phyloP scores from a whole-genome alignment of 306 rosid species.

The Gleditsia sinensis region DNA sequence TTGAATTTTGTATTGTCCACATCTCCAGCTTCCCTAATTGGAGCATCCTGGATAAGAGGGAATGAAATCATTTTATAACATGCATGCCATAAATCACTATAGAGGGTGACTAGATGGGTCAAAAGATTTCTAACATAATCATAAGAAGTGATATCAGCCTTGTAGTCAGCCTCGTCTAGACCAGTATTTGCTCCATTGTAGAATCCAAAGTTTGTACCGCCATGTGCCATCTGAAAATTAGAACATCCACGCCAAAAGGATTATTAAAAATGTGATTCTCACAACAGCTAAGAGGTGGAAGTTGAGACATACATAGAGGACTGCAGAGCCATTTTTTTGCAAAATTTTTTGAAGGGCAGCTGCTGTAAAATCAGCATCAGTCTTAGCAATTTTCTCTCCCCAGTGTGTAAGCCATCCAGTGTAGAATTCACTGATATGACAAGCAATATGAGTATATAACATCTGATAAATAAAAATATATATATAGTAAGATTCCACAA shows the following conservation, averaged over 20 bases:
- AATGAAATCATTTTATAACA: constrained; percentile 23
- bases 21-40: constrained; percentile 89
- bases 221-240: constrained; percentile 84
- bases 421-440: constrained; percentile 80
- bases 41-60: constrained; percentile 77
- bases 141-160: constrained; percentile 90
- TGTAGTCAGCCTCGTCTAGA: constrained; percentile 60
- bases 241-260: constrained; percentile 32
- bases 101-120: constrained; percentile 16
- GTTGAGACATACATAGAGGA: constrained; percentile 69
- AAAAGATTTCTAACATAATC: constrained; percentile 72
- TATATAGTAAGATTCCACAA: constrained; percentile 31
- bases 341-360: constrained; percentile 68
- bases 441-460: constrained; percentile 40
- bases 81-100: constrained; percentile 13
- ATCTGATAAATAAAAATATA: constrained; percentile 22
- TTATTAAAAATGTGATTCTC: constrained; percentile 19
- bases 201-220: constrained; percentile 96
- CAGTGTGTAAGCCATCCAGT: constrained; percentile 99
- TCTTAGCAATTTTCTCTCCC: constrained; percentile 78
- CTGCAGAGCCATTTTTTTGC: constrained; percentile 82
- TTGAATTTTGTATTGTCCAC: constrained; percentile 75
- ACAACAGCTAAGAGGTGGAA: constrained; percentile 22
- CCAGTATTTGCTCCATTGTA: constrained; percentile 91
- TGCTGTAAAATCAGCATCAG: constrained; percentile 77